phyloP scores from a whole-genome alignment of 345 rosid species.

The Eucalyptus caleyi region DNA sequence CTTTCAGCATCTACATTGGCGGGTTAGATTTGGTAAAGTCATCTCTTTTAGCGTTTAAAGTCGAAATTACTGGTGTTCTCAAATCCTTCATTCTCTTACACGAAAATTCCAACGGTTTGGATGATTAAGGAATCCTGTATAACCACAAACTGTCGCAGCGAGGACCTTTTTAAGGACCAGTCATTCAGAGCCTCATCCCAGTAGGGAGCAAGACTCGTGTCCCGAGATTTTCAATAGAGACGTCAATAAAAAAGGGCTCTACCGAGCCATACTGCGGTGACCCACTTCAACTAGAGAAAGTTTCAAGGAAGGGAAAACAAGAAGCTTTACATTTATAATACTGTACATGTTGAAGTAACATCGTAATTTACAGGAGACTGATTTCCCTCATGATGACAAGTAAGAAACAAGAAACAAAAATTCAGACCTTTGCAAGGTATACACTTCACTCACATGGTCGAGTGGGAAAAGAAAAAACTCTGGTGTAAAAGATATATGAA shows the following conservation, averaged over 20 bases:
- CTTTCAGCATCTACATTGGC: background rate
- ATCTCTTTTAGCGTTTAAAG: background rate
- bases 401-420: slow-evolving; percentile 5
- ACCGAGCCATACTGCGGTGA: background rate
- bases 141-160: background rate
- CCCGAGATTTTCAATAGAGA: background rate
- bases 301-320: background rate
- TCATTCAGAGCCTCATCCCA: background rate
- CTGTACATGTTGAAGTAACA: background rate
- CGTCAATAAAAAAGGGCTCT: background rate
- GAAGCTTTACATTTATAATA: slow-evolving; percentile 3
- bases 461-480: background rate
- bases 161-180: background rate
- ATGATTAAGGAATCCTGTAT: background rate
- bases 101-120: background rate
- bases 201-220: background rate
- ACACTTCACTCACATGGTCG: background rate
- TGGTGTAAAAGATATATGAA: background rate
- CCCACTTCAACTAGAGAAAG: background rate
- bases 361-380: slow-evolving; percentile 8
- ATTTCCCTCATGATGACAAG: slow-evolving; percentile 4
- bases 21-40: background rate
- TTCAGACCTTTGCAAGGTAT: background rate
- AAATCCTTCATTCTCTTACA: background rate
- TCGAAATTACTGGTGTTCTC: background rate